Conservation (phyloP, 2,329 filamentous ascomycete species). For the Trichophyton verrucosum region DNA sequence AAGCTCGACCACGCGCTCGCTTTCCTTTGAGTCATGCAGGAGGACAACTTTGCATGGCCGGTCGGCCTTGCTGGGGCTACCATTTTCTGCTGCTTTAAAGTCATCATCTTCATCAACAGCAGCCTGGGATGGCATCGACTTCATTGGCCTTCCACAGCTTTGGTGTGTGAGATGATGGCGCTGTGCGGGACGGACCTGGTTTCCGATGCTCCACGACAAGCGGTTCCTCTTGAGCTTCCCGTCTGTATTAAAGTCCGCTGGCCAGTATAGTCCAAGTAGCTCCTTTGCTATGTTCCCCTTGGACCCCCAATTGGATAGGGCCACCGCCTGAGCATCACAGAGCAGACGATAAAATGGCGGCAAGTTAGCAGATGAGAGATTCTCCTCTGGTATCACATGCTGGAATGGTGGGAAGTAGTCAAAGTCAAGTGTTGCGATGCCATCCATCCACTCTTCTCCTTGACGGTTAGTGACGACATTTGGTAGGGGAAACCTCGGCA, state of each 20-base stretch:
- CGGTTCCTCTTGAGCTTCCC: conserved; percentile 10
- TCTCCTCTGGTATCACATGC: conserved; percentile 7
- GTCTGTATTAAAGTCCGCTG: conserved; percentile 11
- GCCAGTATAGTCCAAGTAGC: conserved; percentile 10
- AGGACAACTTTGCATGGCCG: conserved; percentile 7
- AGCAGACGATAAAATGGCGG: conserved; percentile 10
- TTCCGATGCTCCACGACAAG: conserved; percentile 8
- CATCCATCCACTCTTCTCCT: conserved; percentile 11
- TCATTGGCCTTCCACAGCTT: conserved; percentile 10
- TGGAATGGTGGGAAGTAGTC: conserved; percentile 8
- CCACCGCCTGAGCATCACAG: conserved; percentile 6
- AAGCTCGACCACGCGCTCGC: conserved; percentile 9
- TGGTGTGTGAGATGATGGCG: conserved; percentile 6
- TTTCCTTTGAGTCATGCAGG: conserved; percentile 7
- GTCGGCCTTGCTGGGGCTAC: neutral
- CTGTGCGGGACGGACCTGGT: neutral
- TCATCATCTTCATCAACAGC: neutral
- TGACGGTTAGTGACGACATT: conserved; percentile 6
- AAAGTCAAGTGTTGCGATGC: conserved; percentile 9
- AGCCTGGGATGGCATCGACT: neutral
- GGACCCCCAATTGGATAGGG: conserved; percentile 4
- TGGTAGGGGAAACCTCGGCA: conserved; percentile 6
- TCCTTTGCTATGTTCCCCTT: conserved; percentile 10
- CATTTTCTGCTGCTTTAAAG: neutral
- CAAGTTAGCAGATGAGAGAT: conserved; percentile 7